A percentile compares a stretch with the other conserved stretches of the same genome.
Evolutionary conservation across 371 early-diverging fungal species (phyloP).

Genomic region (Funneliformis caledonium): DNA sequence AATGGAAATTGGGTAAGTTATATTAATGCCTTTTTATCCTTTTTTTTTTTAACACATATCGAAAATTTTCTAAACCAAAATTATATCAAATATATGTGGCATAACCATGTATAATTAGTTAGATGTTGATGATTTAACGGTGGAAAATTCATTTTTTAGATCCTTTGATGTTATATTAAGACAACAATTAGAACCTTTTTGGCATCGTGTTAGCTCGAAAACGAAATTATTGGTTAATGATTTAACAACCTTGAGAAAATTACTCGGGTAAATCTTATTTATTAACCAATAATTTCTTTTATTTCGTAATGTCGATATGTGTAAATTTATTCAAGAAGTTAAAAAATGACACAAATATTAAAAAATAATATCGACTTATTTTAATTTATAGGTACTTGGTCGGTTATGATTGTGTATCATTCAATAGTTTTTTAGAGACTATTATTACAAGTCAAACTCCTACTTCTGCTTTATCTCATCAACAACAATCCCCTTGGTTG

Average conservation of each 20-base stretch:
- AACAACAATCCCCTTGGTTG: slow-evolving; percentile 77
- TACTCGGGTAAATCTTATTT: slow-evolving; percentile 58
- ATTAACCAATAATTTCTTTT: not conserved
- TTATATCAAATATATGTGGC: not conserved
- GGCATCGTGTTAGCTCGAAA: slow-evolving; percentile 81
- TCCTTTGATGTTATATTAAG: slow-evolving; percentile 81
- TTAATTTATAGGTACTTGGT: slow-evolving; percentile 62
- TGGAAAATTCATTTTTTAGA: slow-evolving; percentile 84
- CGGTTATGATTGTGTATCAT: slow-evolving; percentile 87
- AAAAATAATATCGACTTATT: not conserved
- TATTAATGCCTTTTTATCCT: not conserved
- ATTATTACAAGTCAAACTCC: slow-evolving; percentile 65
- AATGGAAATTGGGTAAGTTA: slow-evolving; percentile 57
- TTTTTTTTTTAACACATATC: not conserved
- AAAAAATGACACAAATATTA: not conserved
- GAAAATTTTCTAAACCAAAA: too few relatives aligned
- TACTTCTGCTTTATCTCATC: slow-evolving; percentile 46
- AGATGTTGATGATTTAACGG: slow-evolving; percentile 82
- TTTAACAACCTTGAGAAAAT: slow-evolving; percentile 68
- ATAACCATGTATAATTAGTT: slow-evolving; percentile 41
- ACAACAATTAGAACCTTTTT: slow-evolving; percentile 81
- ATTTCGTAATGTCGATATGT: not conserved
- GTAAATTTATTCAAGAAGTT: not conserved
- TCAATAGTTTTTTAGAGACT: slow-evolving; percentile 84
- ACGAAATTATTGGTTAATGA: slow-evolving; percentile 82